Percentiles rank a stretch among this genome's conserved stretches.
Evolutionary conservation across 179 eudicot genomes (phyloP).

Genomic region (Gypsophila paniculata): DNA sequence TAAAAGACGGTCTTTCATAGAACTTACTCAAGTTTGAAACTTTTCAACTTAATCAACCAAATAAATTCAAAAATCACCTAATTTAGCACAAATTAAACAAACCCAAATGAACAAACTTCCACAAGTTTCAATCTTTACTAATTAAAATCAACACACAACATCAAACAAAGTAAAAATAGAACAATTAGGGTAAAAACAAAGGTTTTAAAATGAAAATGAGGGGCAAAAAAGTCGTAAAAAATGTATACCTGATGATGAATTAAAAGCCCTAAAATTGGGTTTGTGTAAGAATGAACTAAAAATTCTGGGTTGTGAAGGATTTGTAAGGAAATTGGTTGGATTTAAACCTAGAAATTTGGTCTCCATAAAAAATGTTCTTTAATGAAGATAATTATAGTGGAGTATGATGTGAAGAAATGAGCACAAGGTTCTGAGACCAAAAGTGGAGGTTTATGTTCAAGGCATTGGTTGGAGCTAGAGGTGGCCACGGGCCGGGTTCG

Average conservation of each 20-base stretch:
- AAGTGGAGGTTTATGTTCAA: too few relatives aligned
- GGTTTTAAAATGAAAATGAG: background rate
- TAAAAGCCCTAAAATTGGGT: conserved; percentile 9
- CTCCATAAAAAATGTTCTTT: conserved; percentile 29
- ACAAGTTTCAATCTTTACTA: conserved; percentile 5
- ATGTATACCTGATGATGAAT: conserved; percentile 23
- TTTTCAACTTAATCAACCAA: too few relatives aligned
- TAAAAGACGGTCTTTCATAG: too few relatives aligned
- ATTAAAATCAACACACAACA: background rate
- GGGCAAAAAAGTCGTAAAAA: too few relatives aligned
- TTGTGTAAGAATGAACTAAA: conserved; percentile 15
- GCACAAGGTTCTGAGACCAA: too few relatives aligned
- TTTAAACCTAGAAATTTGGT: conserved; percentile 35
- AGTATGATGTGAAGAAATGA: background rate
- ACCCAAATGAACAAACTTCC: background rate
- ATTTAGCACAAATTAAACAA: background rate
- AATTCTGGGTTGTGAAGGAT: conserved; percentile 14
- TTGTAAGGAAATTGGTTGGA: conserved; percentile 26
- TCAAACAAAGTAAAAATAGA: background rate
- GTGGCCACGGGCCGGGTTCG: too few relatives aligned
- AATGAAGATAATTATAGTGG: background rate
- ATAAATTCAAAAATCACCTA: background rate
- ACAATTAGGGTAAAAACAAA: background rate
- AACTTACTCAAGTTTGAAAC: too few relatives aligned
- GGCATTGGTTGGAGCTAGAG: too few relatives aligned